Conservation (phyloP, 257 asterid species). For the Nemophila menziesii region DNA sequence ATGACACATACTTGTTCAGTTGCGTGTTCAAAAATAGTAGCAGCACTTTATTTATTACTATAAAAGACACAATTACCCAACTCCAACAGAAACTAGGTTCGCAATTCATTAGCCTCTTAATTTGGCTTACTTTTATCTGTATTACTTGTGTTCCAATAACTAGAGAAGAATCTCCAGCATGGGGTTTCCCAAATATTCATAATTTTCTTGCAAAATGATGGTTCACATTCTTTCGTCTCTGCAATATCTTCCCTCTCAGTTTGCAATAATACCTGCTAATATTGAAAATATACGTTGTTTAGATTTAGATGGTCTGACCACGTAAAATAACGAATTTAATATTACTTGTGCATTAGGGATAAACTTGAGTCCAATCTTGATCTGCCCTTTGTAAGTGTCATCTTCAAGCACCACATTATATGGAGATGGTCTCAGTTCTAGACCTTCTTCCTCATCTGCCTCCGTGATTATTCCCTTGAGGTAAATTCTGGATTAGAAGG, state of each 20-base stretch:
- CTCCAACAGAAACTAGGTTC: no score
- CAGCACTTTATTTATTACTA: no score
- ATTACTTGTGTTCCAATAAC: constrained; percentile 15
- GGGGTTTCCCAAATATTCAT: constrained; percentile 23
- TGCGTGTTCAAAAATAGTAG: no score
- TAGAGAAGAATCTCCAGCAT: constrained; percentile 37
- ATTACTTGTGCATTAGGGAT: constrained; percentile 26
- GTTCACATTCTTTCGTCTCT: constrained; percentile 19
- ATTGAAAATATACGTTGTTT: background rate
- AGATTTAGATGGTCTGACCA: background rate
- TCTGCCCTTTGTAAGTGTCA: constrained; percentile 51
- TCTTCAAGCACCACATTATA: constrained; percentile 65
- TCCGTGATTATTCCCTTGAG: constrained; percentile 54
- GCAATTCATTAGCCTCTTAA: background rate
- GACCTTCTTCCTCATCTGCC: constrained; percentile 32
- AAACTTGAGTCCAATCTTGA: constrained; percentile 49
- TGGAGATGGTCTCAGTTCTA: constrained; percentile 45
- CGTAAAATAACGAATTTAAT: background rate
- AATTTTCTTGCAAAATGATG: constrained; percentile 26
- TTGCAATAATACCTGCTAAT: constrained; percentile 16
- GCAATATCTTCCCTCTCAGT: constrained; percentile 13
- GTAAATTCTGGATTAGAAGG: constrained; percentile 32
- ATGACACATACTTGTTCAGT: no score
- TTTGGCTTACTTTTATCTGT: constrained; percentile 14
- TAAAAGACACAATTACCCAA: no score